A percentile compares a stretch with the other conserved stretches of the same genome.
Evolutionary conservation across 257 asterid genomes (phyloP).

Genomic region (Apocynum venetum): DNA sequence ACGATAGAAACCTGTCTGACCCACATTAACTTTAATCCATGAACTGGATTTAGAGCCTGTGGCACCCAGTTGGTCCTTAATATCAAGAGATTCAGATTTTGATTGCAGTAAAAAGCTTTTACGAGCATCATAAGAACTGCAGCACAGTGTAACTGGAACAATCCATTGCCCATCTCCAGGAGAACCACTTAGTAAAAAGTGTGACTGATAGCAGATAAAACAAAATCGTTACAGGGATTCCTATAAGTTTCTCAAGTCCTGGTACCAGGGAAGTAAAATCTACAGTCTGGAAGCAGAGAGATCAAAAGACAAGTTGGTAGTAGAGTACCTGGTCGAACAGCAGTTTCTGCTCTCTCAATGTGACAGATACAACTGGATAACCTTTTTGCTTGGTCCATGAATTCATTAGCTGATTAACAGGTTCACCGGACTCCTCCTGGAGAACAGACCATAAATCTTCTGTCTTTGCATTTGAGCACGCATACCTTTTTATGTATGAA

Average conservation of each 20-base stretch:
- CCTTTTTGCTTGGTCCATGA: conserved; percentile 95
- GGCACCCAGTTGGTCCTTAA: conserved; percentile 51
- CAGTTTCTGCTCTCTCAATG: conserved; percentile 57
- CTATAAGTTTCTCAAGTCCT: neutral
- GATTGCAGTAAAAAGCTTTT: conserved; percentile 71
- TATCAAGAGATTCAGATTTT: conserved; percentile 54
- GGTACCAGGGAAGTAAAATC: neutral
- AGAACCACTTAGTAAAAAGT: conserved; percentile 68
- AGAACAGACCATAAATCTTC: conserved; percentile 97
- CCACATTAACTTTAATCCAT: conserved; percentile 82
- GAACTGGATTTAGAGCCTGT: conserved; percentile 40
- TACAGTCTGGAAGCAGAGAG: neutral
- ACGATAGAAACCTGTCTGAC: conserved; percentile 78
- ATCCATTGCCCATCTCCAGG: conserved; percentile 92
- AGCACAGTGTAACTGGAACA: conserved; percentile 76
- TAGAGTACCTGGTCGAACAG: conserved; percentile 78
- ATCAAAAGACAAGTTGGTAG: conserved; percentile 3
- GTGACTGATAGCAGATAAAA: conserved; percentile 51
- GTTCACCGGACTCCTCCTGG: conserved; percentile 87
- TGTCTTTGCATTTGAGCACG: conserved; percentile 88
- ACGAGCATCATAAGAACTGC: conserved; percentile 63
- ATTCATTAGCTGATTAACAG: conserved; percentile 80
- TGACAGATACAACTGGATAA: conserved; percentile 85
- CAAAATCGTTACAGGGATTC: conserved; percentile 4
- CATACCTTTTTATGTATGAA: conserved; percentile 69